A percentile compares a stretch with the other conserved stretches of the same genome.
These are phyloP conservation scores for Capsicum pubescens DNA, from an alignment of 257 asterid genomes.

Conservation along the genomic window DNA sequence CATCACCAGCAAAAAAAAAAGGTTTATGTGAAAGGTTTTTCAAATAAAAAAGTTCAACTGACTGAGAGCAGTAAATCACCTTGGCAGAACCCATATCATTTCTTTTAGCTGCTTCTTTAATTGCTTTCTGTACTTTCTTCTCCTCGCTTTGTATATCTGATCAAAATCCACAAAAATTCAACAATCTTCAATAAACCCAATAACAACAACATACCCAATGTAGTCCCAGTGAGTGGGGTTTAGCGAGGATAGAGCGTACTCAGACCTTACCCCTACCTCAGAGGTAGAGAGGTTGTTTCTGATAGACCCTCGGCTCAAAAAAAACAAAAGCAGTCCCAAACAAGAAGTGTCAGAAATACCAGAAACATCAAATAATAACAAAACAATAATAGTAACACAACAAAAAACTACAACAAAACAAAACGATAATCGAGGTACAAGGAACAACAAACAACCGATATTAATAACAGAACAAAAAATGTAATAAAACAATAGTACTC, in stretches of 20 bases:
- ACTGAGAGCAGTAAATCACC: slow-evolving; percentile 45
- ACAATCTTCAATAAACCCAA: background rate
- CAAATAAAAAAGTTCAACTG: background rate
- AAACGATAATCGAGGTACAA: too few species aligned
- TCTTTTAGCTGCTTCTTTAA: slow-evolving; percentile 93
- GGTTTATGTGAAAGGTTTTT: background rate
- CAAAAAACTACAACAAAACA: too few species aligned
- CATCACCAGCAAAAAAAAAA: background rate
- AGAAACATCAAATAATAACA: too few species aligned
- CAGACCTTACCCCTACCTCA: background rate
- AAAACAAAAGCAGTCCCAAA: background rate
- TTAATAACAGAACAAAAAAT: too few species aligned
- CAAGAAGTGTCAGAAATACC: too few species aligned
- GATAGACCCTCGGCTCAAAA: background rate
- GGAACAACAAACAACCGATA: too few species aligned
- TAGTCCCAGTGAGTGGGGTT: background rate
- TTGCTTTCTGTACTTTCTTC: slow-evolving; percentile 91
- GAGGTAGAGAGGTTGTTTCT: background rate
- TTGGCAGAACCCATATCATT: slow-evolving; percentile 98
- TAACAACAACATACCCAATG: background rate
- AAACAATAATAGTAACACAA: too few species aligned
- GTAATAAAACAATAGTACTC: too few species aligned
- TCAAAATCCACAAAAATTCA: slow-evolving; percentile 32
- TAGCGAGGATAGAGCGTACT: too few species aligned
- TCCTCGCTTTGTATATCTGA: slow-evolving; percentile 96